Conservation (phyloP, 441 rosid genomes). For the Biscutella laevigata region DNA sequence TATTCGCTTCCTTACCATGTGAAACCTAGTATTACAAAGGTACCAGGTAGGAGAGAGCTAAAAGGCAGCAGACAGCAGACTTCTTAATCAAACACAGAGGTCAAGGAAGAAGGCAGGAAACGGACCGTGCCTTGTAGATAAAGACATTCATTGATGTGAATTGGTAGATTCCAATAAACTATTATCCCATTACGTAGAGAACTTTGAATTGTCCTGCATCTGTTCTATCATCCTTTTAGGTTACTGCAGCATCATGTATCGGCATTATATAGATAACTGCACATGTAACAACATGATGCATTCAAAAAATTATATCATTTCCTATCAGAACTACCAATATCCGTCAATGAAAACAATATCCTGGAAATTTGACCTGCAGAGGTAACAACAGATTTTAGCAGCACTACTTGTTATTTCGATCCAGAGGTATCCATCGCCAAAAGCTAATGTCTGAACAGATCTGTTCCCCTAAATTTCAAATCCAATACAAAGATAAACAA, state of each 20-base stretch:
- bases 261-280: not conserved
- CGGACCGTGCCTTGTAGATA: too few relatives aligned
- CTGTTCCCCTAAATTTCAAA: not conserved
- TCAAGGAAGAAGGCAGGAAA: too few relatives aligned
- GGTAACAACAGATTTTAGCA: not conserved
- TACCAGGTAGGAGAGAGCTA: too few relatives aligned
- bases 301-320: not conserved
- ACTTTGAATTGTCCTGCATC: not conserved
- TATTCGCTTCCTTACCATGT: too few relatives aligned
- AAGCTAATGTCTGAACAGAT: not conserved
- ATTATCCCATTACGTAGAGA: too few relatives aligned
- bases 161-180: too few relatives aligned
- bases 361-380: not conserved
- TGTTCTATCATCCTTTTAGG: not conserved
- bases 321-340: not conserved
- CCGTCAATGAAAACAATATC: not conserved
- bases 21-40: too few relatives aligned
- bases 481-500: not conserved
- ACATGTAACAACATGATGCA: not conserved
- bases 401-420: not conserved
- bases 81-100: too few relatives aligned
- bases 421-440: not conserved
- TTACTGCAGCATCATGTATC: not conserved
- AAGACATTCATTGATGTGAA: too few relatives aligned
- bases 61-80: too few relatives aligned